phyloP scores from a whole-genome alignment of 345 rosid genomes.

The Sisymbrium irio region DNA sequence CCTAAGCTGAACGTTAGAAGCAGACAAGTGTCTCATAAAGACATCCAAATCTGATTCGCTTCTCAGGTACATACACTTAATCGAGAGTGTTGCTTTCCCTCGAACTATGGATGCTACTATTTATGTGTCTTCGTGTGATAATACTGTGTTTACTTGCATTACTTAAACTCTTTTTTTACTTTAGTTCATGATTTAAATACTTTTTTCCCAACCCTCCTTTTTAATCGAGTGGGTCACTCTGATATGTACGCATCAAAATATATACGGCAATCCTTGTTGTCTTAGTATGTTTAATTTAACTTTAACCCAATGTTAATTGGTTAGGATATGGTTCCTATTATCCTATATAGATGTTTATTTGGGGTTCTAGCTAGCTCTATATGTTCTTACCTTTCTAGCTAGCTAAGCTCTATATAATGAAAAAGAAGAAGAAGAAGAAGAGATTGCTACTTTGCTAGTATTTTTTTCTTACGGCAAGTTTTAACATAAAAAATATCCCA shows the following conservation, averaged over 20 bases:
- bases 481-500: background rate
- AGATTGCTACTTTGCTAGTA: background rate
- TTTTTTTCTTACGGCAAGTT: background rate
- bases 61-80: conserved; percentile 33
- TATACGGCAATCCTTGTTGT: background rate
- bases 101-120: conserved; percentile 35
- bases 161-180: conserved; percentile 17
- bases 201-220: background rate
- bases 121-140: conserved; percentile 5
- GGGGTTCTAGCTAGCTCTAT: background rate
- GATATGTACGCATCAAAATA: conserved; percentile 22
- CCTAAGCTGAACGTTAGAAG: conserved; percentile 4
- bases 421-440: no score
- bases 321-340: background rate
- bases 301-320: background rate
- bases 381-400: background rate
- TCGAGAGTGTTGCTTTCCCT: conserved; percentile 36
- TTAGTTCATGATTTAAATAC: background rate
- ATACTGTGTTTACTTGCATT: conserved; percentile 18
- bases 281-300: no score
- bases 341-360: background rate
- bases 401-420: no score
- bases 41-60: conserved; percentile 28
- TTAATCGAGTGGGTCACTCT: conserved; percentile 16
- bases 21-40: conserved; percentile 34